Percentiles rank a stretch among this genome's conserved stretches.
Evolutionary conservation across 805 yeast genomes (phyloP).

Genomic region (Starmerella powellii): DNA sequence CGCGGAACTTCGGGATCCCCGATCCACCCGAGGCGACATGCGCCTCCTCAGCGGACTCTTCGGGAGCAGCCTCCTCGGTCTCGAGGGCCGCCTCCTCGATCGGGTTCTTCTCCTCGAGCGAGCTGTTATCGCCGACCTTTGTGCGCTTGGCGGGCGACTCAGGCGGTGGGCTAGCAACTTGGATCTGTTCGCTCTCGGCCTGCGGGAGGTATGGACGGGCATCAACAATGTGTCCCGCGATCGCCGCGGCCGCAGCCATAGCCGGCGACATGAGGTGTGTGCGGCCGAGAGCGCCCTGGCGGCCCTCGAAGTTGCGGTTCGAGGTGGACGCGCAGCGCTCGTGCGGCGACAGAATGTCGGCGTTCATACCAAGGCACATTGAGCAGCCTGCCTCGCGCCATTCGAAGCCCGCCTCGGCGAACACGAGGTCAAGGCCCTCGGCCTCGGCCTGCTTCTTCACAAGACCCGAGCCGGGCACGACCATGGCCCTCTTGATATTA

Average conservation of each 20-base stretch:
- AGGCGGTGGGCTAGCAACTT: conserved; percentile 30
- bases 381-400: conserved; percentile 99
- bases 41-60: conserved; percentile 21
- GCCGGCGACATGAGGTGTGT: conserved; percentile 98
- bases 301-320: conserved; percentile 96
- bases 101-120: conserved; percentile 41
- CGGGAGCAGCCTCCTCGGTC: conserved; percentile 30
- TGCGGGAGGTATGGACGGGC: conserved; percentile 57
- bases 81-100: conserved; percentile 40
- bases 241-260: conserved; percentile 99
- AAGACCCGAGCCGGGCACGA: conserved; percentile 96
- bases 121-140: conserved; percentile 33
- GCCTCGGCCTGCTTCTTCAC: conserved; percentile 86
- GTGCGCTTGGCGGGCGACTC: conserved; percentile 5
- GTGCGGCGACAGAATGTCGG: conserved; percentile 85
- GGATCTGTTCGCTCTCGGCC: conserved; percentile 27
- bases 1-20: conserved; percentile 65
- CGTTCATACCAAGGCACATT: conserved; percentile 99
- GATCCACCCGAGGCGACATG: conserved; percentile 29
- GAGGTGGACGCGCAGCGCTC: conserved; percentile 99
- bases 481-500: conserved; percentile 68
- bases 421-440: conserved; percentile 88
- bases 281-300: conserved; percentile 94
- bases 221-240: conserved; percentile 80
- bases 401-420: conserved; percentile 84